Evolutionary conservation across 306 rosid species (phyloP), one percentile per base, ranked within the genome.

Genomic region (Malus sylvestris): DNA sequence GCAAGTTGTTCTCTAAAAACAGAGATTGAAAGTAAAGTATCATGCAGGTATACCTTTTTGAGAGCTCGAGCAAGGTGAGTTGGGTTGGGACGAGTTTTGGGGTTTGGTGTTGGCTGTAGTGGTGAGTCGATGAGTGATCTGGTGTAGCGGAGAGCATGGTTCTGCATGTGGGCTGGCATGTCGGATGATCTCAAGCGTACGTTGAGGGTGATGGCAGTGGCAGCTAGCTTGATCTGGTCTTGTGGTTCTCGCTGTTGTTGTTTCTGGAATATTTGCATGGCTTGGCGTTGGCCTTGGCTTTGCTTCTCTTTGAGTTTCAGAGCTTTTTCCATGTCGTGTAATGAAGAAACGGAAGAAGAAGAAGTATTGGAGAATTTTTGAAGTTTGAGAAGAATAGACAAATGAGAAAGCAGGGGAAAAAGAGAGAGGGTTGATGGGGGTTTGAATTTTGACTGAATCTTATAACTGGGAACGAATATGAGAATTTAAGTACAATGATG

Each of bases 101-200:
- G 51, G 51, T 86, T 49, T 4, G 70, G 40, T 23, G 62, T 27
- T 53, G 81, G 3, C 10, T 38, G 42, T 13, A 27, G 1, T 5
- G 68, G 12, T 1, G 70, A 30, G 60, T 77, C 75, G 20, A 84
- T 22, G 58, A 84, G 84, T 46, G 88, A 85, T 79, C 86, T 75
- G 53, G 91, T 81, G 80, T 59, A 77, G 40, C 78, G 83, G 32
- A 87, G 73, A 66, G 88, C 91, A 75, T 72, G 91, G 62, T 85
- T 85, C 53, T 89, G 91, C 90, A 89, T 84, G 87, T 82, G 82
- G 67, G 67, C 52, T 1, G 91, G 90, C 94, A 89, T 87, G 68
- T 87, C 88, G 3, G 94, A 89, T 32, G 91, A 84, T 84, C 77
- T 87, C 90, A 89, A 67, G 68, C 83, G 81, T 45, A 81, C 86